Evolutionary conservation across 352 stramenopile genomes (phyloP), one percentile per base, ranked within the genome.

Genomic region (Halophytophthora polymorphica): DNA sequence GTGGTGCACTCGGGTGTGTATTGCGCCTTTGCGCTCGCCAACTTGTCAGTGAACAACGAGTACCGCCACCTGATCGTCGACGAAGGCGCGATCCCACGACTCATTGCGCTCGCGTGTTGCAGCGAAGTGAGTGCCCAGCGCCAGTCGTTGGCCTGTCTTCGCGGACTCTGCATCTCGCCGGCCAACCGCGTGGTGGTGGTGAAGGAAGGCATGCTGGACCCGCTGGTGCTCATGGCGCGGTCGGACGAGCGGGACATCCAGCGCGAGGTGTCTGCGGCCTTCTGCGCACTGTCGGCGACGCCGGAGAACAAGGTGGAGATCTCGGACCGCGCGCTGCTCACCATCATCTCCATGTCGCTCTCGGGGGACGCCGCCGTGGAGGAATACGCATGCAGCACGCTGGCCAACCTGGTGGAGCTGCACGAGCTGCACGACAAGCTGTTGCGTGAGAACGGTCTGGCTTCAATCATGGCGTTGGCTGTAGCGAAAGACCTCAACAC

Each of bases 291-390:
- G 8, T 98, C 93, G 14, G 93, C 76, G 19, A 93, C 96, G n/a
- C 82, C 88, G 6, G 95, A 98, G 65, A 98, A 98, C 70, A 98
- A 98, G 66, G 77, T 96, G 25, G 92, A 98, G 65, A 97, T 98
- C 36, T 93, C 88, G 13, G 90, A 98, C 56, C 81, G 95, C 46
- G 80, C 89, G 18, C 78, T 99, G 37, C 93, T 97, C 10, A 98
- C 96, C 6, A 95, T 99, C 52, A 97, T 98, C 34, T 93, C 84
- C 15, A 87, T 98, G 67, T 88, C 96, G 31, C 73, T 98, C 2
- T 96, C 86, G 15, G 93, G 90, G 4, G 95, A 98, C 61, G 64
- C 69, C 1, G 66, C 67, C 1, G 83, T 98, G 12, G 96, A 98
- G 58, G 85, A 96, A 51, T 95, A 98, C 54, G 83, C 91, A 6